These are phyloP conservation scores for Cicer judaicum DNA, from an alignment of 306 rosid genomes.

Conservation along the genomic window DNA sequence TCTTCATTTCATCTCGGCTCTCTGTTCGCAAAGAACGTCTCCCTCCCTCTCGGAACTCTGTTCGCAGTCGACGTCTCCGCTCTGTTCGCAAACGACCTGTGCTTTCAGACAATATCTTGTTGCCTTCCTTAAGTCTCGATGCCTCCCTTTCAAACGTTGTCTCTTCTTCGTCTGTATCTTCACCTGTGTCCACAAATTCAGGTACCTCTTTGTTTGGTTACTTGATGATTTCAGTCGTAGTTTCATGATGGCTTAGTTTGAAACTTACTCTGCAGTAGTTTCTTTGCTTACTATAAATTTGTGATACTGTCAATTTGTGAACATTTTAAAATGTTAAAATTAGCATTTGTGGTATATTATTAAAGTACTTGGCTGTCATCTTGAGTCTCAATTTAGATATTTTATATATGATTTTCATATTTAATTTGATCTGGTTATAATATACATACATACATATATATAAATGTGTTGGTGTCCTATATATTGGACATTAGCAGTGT, in stretches of 20 bases:
- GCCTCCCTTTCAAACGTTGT: not conserved
- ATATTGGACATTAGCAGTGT: not conserved
- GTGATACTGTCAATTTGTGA: not conserved
- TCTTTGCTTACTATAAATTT: not conserved
- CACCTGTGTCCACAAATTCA: not conserved
- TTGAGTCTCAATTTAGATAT: not conserved
- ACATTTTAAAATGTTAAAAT: constrained; percentile 1
- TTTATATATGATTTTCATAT: not conserved
- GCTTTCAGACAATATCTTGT: not conserved
- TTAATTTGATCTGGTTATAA: not conserved
- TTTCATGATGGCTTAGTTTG: constrained; percentile 12
- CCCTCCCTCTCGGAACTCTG: constrained; percentile 4
- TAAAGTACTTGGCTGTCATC: not conserved
- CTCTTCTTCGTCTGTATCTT: not conserved
- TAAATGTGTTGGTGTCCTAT: not conserved
- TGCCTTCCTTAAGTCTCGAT: not conserved
- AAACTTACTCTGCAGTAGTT: not conserved
- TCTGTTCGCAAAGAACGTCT: constrained; percentile 4
- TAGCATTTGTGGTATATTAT: not conserved
- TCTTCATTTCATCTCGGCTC: constrained; percentile 13
- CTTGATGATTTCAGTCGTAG: constrained; percentile 1
- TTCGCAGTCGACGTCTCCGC: constrained; percentile 6
- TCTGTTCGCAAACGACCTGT: not conserved
- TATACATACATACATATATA: not conserved
- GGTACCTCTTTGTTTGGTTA: constrained; percentile 17